Conservation (phyloP, 108 stramenopile genomes). For the Nitzschia sp. region DNA sequence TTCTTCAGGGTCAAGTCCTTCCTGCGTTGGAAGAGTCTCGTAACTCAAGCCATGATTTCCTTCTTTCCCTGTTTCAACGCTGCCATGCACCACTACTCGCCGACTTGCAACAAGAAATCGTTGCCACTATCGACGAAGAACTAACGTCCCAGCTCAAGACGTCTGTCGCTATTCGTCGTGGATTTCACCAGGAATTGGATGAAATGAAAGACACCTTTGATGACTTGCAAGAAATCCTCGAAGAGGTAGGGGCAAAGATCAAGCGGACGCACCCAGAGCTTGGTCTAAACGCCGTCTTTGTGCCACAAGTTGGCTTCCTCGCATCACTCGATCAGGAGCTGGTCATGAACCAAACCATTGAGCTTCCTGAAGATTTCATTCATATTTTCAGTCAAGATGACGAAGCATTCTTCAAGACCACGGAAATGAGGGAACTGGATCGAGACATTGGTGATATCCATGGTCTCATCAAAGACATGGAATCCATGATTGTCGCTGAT, state of each 20-base stretch:
- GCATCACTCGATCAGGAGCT: constrained; percentile 63
- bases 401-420: constrained; percentile 86
- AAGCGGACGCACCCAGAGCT: constrained; percentile 61
- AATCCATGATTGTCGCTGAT: constrained; percentile 83
- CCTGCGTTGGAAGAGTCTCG: background rate
- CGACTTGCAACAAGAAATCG: constrained; percentile 62
- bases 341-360: constrained; percentile 41
- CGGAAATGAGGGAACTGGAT: constrained; percentile 81
- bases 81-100: constrained; percentile 54
- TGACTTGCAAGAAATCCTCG: constrained; percentile 54
- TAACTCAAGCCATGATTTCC: constrained; percentile 35
- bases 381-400: constrained; percentile 79
- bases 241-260: constrained; percentile 54
- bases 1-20: constrained; percentile 55
- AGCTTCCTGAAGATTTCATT: constrained; percentile 71
- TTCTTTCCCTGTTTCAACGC: constrained; percentile 41
- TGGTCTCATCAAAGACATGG: constrained; percentile 88
- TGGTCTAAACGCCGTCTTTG: constrained; percentile 81
- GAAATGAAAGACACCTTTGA: constrained; percentile 76
- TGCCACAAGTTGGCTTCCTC: constrained; percentile 94
- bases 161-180: constrained; percentile 63
- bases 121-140: constrained; percentile 71
- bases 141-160: constrained; percentile 57
- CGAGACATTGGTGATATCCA: constrained; percentile 92
- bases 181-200: constrained; percentile 86